Percentiles rank a stretch among this genome's conserved stretches.
Evolutionary conservation across 371 early-diverging fungal genomes (phyloP).

Genomic region (Syncephalastrum sp.): DNA sequence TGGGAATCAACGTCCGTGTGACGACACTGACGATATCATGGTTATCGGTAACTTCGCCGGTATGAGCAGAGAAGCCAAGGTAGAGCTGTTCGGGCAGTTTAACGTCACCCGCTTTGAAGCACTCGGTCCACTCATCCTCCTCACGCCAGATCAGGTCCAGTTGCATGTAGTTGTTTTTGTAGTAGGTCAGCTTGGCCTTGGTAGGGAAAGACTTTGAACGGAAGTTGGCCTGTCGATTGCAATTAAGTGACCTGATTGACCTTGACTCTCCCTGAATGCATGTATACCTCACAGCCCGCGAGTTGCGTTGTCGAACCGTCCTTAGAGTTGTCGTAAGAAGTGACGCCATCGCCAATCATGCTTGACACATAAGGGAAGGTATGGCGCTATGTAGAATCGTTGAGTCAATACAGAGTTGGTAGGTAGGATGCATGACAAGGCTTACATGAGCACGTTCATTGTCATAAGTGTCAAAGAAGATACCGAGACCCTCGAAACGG

Average conservation of each 20-base stretch:
- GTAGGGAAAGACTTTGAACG: conserved; percentile 67
- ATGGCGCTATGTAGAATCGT: conserved; percentile 27
- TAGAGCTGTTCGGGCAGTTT: conserved; percentile 73
- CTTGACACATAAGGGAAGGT: conserved; percentile 89
- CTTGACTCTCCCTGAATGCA: neutral
- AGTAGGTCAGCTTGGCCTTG: conserved; percentile 76
- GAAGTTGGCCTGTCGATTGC: conserved; percentile 60
- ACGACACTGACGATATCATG: conserved; percentile 78
- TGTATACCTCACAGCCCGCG: conserved; percentile 68
- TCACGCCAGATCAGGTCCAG: conserved; percentile 63
- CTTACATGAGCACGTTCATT: conserved; percentile 80
- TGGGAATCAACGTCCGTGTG: conserved; percentile 44
- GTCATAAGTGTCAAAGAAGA: conserved; percentile 96
- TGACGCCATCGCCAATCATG: conserved; percentile 91
- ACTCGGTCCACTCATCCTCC: conserved; percentile 74
- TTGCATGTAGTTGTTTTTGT: conserved; percentile 65
- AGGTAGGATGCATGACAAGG: neutral
- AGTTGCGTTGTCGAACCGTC: conserved; percentile 76
- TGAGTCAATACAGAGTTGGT: no score
- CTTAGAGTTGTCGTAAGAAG: conserved; percentile 74
- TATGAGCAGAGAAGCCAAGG: conserved; percentile 88
- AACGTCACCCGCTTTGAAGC: conserved; percentile 75
- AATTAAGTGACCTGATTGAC: neutral
- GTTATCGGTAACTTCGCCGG: conserved; percentile 88
- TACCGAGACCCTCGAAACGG: conserved; percentile 87